Evolutionary conservation across 1,139 yeast species (phyloP).

Genomic region (Scheffersomyces insectosa): DNA sequence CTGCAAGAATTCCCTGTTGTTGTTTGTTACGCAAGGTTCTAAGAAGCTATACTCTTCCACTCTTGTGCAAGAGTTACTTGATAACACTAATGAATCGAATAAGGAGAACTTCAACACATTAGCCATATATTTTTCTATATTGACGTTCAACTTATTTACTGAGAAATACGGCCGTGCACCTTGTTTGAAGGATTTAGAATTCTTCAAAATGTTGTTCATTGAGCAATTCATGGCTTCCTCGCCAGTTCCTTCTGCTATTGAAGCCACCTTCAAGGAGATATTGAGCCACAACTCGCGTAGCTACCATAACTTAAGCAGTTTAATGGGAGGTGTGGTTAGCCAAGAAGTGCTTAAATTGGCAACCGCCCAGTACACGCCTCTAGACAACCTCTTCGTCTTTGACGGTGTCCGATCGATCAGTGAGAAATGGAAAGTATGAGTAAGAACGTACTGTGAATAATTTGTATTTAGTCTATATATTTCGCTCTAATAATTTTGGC

Average conservation of each 20-base stretch:
- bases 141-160: constrained; percentile 28
- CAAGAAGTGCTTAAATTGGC: constrained; percentile 66
- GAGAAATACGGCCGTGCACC: constrained; percentile 20
- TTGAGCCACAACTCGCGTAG: constrained; percentile 29
- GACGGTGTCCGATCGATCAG: constrained; percentile 64
- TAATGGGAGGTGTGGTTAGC: constrained; percentile 78
- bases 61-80: constrained; percentile 16
- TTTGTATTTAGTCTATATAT: constrained; percentile 1
- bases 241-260: constrained; percentile 14
- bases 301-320: constrained; percentile 32
- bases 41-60: constrained; percentile 17
- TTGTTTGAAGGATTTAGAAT: constrained; percentile 17
- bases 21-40: constrained; percentile 41
- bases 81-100: constrained; percentile 19
- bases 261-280: constrained; percentile 26
- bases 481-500: constrained; percentile 2
- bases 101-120: constrained; percentile 21
- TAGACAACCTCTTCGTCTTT: constrained; percentile 64
- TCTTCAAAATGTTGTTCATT: constrained; percentile 18
- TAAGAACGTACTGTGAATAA: constrained; percentile 3
- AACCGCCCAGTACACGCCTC: constrained; percentile 71
- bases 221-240: constrained; percentile 5
- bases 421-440: constrained; percentile 47
- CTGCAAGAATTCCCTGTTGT: constrained; percentile 55
- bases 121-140: constrained; percentile 38